Conservation (phyloP, 164 flowering plant genomes). For the Santalum album region DNA sequence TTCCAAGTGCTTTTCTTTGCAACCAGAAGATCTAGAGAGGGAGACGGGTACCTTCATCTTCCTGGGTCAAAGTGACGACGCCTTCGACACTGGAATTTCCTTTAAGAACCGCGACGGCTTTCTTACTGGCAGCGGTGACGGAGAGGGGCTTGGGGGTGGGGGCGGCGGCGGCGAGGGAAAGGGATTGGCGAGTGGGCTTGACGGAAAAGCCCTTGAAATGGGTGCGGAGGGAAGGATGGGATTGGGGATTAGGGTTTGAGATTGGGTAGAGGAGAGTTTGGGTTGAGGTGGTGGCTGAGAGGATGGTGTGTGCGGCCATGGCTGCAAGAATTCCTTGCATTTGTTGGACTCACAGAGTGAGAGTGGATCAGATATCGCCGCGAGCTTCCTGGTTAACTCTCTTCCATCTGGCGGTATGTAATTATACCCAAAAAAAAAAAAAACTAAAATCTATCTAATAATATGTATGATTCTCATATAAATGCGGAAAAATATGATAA, state of each 20-base stretch:
- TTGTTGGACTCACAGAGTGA: background rate
- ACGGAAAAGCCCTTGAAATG: constrained; percentile 37
- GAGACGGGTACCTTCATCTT: constrained; percentile 46
- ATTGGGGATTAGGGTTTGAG: constrained; percentile 9
- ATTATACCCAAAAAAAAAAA: too few relatives aligned
- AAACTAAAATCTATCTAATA: too few relatives aligned
- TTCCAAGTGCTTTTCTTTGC: too few relatives aligned
- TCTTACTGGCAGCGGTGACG: constrained; percentile 58
- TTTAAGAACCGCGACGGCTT: constrained; percentile 86
- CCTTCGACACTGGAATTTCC: constrained; percentile 72
- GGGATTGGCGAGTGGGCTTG: constrained; percentile 22
- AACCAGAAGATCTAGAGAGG: background rate
- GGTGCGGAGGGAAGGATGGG: constrained; percentile 18
- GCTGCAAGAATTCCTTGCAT: constrained; percentile 33
- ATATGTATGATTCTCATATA: too few relatives aligned
- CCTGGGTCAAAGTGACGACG: constrained; percentile 70
- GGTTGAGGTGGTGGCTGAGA: constrained; percentile 19
- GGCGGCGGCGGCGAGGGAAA: constrained; percentile 8
- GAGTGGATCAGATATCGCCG: background rate
- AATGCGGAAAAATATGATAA: too few relatives aligned
- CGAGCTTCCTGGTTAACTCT: too few relatives aligned
- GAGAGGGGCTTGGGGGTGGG: constrained; percentile 24
- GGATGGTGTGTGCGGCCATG: constrained; percentile 48
- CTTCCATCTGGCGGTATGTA: too few relatives aligned
- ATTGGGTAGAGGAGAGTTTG: constrained; percentile 16